These are phyloP conservation scores for Aureobasidium sp. DNA, from an alignment of 2,329 filamentous ascomycete genomes.

Conservation along the genomic window DNA sequence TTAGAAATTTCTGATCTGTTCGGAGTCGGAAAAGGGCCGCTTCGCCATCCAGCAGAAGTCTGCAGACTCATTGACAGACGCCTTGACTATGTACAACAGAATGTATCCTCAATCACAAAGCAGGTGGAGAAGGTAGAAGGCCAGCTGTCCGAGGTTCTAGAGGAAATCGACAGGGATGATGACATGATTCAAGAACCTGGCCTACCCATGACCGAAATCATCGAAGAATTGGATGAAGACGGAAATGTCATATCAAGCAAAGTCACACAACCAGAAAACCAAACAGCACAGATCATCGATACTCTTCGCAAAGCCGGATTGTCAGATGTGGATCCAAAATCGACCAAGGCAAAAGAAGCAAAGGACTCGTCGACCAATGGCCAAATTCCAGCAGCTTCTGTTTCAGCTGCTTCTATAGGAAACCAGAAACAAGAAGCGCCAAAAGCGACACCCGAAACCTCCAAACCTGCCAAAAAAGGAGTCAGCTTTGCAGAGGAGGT, in stretches of 20 bases:
- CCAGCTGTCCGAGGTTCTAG: slow-evolving; percentile 57
- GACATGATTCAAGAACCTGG: slow-evolving; percentile 52
- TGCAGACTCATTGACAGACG: slow-evolving; percentile 63
- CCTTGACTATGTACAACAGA: slow-evolving; percentile 77
- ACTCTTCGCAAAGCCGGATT: slow-evolving; percentile 72
- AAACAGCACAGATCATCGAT: slow-evolving; percentile 61
- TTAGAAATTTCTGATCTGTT: slow-evolving; percentile 51
- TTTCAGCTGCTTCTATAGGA: not conserved
- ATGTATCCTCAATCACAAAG: slow-evolving; percentile 66
- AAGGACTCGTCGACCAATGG: not conserved
- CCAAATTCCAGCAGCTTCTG: too few species aligned
- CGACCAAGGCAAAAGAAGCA: not conserved
- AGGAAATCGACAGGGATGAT: slow-evolving; percentile 32
- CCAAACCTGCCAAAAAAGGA: slow-evolving; percentile 22
- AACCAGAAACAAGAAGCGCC: not conserved
- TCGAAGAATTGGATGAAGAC: slow-evolving; percentile 85
- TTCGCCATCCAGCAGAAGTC: slow-evolving; percentile 56
- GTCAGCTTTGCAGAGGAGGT: slow-evolving; percentile 27
- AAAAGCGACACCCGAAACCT: not conserved
- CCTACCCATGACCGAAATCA: slow-evolving; percentile 79
- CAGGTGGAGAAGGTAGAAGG: slow-evolving; percentile 63
- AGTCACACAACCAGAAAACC: slow-evolving; percentile 53
- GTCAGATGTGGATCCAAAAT: slow-evolving; percentile 25
- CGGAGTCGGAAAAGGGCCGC: slow-evolving; percentile 37
- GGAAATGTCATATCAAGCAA: slow-evolving; percentile 63